Evolutionary conservation across 2,329 filamentous ascomycete genomes (phyloP).

Genomic region (Penicillium sclerotiorum): DNA sequence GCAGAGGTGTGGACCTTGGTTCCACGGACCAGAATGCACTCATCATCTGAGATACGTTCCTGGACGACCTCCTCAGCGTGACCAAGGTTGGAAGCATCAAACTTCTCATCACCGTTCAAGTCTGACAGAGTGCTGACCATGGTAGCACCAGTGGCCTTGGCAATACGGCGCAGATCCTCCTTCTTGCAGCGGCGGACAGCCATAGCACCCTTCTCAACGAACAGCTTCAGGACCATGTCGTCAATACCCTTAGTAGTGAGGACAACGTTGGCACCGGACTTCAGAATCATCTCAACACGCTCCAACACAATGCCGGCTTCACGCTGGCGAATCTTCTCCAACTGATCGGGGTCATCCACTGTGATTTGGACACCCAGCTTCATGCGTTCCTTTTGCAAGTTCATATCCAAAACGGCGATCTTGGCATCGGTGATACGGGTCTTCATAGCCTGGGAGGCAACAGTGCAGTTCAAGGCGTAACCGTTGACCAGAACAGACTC

Average conservation of each 20-base stretch:
- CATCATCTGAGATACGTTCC: constrained; percentile 97
- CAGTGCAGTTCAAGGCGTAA: constrained; percentile 97
- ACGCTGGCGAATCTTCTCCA: constrained; percentile 93
- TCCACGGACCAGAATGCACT: constrained; percentile 95
- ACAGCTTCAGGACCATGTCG: constrained; percentile 90
- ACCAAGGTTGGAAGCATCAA: constrained; percentile 86
- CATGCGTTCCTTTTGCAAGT: constrained; percentile 98
- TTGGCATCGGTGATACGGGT: constrained; percentile 91
- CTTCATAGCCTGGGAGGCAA: constrained; percentile 96
- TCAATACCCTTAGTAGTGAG: constrained; percentile 99
- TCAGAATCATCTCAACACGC: constrained; percentile 94
- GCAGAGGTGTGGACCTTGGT: constrained; percentile 93
- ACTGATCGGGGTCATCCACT: constrained; percentile 92
- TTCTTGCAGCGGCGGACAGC: constrained; percentile 96
- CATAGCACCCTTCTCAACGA: constrained; percentile 94
- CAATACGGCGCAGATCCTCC: constrained; percentile 94
- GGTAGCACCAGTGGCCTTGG: constrained; percentile 91
- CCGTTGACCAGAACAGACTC: constrained; percentile 93
- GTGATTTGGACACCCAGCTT: constrained; percentile 98
- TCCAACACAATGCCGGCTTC: constrained; percentile 94
- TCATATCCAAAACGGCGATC: constrained; percentile 97
- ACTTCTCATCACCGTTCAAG: constrained; percentile 95
- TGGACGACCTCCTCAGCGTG: constrained; percentile 95
- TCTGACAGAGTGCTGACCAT: constrained; percentile 92
- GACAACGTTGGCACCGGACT: constrained; percentile 93